phyloP scores from a whole-genome alignment of 176 grass and related monocot species.

The Panicum miliaceum region DNA sequence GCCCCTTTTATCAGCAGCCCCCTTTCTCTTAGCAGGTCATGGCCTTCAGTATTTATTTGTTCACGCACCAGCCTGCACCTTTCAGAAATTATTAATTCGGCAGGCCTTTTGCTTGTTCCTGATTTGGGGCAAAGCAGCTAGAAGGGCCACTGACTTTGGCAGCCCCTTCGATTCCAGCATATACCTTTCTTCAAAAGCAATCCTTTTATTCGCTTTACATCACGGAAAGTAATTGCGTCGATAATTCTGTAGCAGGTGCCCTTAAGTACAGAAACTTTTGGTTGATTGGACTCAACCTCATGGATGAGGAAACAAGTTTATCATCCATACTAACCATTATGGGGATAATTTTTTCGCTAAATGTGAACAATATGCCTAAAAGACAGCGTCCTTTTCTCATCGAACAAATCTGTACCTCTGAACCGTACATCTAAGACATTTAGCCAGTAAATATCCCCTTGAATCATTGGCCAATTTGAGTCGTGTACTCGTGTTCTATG shows the following conservation, averaged over 20 bases:
- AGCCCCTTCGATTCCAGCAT: constrained; percentile 39
- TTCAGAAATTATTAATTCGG: constrained; percentile 50
- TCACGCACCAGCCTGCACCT: constrained; percentile 32
- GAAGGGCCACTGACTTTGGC: constrained; percentile 36
- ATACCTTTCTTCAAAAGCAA: constrained; percentile 57
- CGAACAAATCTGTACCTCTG: background rate
- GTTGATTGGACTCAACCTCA: constrained; percentile 23
- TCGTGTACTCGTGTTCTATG: constrained; percentile 18
- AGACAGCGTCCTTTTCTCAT: background rate
- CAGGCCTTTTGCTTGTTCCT: constrained; percentile 47
- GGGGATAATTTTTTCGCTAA: constrained; percentile 1
- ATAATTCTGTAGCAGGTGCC: constrained; percentile 1
- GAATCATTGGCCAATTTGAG: constrained; percentile 9
- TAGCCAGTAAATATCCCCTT: constrained; percentile 4
- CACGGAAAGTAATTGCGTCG: background rate
- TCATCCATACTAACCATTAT: background rate
- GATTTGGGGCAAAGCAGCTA: constrained; percentile 47
- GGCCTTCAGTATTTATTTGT: constrained; percentile 33
- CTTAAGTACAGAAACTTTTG: constrained; percentile 10
- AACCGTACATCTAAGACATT: constrained; percentile 5
- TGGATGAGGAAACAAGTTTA: constrained; percentile 14
- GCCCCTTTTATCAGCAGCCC: constrained; percentile 28
- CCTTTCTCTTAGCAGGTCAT: constrained; percentile 46
- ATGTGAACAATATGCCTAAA: constrained; percentile 4
- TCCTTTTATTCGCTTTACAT: constrained; percentile 44